These are phyloP conservation scores for Cajanus cajan DNA, from an alignment of 306 rosid genomes.

Conservation along the genomic window DNA sequence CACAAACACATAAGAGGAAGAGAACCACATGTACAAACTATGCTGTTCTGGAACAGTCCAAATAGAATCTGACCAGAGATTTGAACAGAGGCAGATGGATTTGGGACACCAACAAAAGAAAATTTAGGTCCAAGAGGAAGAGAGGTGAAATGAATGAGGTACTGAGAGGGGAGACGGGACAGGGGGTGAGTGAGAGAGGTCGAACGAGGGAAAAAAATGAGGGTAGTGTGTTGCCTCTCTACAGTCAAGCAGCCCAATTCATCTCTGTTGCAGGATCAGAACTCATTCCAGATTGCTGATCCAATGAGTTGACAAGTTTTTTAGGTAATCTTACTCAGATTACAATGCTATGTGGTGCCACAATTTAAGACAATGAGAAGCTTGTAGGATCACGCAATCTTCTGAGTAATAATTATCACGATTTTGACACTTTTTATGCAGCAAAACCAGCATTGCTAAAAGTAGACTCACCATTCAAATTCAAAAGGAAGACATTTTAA, in stretches of 20 bases:
- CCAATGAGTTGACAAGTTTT: background rate
- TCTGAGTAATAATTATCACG: background rate
- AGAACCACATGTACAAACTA: background rate
- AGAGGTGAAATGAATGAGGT: background rate
- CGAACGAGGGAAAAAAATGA: background rate
- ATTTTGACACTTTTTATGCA: background rate
- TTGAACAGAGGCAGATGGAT: background rate
- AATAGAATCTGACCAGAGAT: background rate
- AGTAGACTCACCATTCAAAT: slow-evolving; percentile 1
- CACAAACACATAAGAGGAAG: background rate
- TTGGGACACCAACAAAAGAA: background rate
- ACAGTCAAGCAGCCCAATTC: background rate
- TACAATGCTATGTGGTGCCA: background rate
- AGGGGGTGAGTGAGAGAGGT: background rate
- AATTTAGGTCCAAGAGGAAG: background rate
- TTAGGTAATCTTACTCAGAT: background rate
- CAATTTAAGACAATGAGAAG: background rate
- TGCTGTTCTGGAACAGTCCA: background rate
- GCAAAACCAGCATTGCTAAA: background rate
- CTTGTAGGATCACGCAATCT: background rate
- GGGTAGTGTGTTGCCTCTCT: background rate
- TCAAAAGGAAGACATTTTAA: background rate
- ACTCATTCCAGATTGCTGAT: background rate
- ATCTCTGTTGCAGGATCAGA: too few species aligned
- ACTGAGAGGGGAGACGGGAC: background rate